These are phyloP conservation scores for Epichloe baconii DNA, from an alignment of 2,329 filamentous ascomycete species.

Conservation along the genomic window DNA sequence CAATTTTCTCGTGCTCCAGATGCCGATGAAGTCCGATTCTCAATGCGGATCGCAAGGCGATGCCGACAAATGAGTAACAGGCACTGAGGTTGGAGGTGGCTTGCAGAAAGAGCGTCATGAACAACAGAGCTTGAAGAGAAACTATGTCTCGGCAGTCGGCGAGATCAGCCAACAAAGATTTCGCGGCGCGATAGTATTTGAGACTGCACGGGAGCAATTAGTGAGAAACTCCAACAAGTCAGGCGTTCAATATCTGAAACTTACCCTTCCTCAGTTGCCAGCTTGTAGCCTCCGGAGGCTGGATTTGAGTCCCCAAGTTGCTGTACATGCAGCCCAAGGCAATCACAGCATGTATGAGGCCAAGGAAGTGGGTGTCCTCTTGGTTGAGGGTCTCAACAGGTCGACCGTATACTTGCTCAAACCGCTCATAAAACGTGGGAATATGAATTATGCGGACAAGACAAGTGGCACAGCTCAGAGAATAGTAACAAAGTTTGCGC, in stretches of 20 bases:
- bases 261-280: conserved; percentile 44
- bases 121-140: conserved; percentile 62
- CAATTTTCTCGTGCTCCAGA: conserved; percentile 48
- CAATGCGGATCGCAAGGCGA: conserved; percentile 62
- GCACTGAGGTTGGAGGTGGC: conserved; percentile 65
- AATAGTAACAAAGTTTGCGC: conserved; percentile 39
- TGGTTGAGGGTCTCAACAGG: conserved; percentile 48
- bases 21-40: conserved; percentile 68
- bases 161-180: conserved; percentile 50
- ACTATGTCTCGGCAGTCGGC: conserved; percentile 60
- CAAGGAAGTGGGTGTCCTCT: conserved; percentile 56
- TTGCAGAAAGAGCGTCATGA: conserved; percentile 72
- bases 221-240: conserved; percentile 11
- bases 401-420: conserved; percentile 66
- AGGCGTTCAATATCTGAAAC: conserved; percentile 8
- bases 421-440: conserved; percentile 64
- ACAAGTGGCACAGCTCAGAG: conserved; percentile 43
- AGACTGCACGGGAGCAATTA: conserved; percentile 32
- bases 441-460: conserved; percentile 62
- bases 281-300: conserved; percentile 32
- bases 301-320: conserved; percentile 39
- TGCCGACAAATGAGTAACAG: conserved; percentile 70
- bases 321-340: conserved; percentile 63
- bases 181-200: conserved; percentile 60
- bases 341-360: conserved; percentile 56